Percentiles rank a stretch among this genome's conserved stretches.
Evolutionary conservation across 164 flowering plant species (phyloP).

Genomic region (Tetracentron sinense): DNA sequence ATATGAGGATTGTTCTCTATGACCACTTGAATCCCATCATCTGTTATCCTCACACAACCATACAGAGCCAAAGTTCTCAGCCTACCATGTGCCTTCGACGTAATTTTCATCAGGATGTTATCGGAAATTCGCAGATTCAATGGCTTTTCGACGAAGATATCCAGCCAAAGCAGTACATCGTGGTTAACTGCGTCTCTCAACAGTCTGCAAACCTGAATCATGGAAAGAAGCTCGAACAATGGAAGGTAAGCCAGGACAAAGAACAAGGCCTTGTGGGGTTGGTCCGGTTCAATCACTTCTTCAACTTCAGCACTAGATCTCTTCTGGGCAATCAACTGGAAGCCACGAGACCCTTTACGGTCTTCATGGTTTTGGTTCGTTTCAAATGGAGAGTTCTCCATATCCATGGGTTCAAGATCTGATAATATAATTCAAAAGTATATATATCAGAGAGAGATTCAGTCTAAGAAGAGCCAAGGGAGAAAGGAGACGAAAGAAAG

Average conservation of each 20-base stretch:
- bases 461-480: too few relatives aligned
- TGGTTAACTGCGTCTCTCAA: conserved; percentile 46
- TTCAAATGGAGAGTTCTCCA: too few relatives aligned
- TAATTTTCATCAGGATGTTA: conserved; percentile 33
- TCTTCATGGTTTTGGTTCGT: too few relatives aligned
- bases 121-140: conserved; percentile 41
- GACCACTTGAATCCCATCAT: conserved; percentile 55
- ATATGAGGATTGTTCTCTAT: conserved; percentile 50
- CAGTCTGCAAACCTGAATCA: conserved; percentile 47
- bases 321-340: too few relatives aligned
- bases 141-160: conserved; percentile 48
- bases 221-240: conserved; percentile 51
- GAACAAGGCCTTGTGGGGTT: conserved; percentile 65
- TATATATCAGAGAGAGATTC: too few relatives aligned
- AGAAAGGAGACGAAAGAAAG: too few relatives aligned
- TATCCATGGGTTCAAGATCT: too few relatives aligned
- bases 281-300: conserved; percentile 19
- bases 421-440: too few relatives aligned
- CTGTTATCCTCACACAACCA: conserved; percentile 50
- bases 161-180: conserved; percentile 60
- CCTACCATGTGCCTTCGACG: conserved; percentile 57
- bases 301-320: not conserved
- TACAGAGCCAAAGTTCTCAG: conserved; percentile 48
- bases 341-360: too few relatives aligned
- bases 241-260: conserved; percentile 55